Evolutionary conservation across 306 rosid genomes (phyloP), one percentile per base, ranked within the genome.

Genomic region (Quercus parvula): DNA sequence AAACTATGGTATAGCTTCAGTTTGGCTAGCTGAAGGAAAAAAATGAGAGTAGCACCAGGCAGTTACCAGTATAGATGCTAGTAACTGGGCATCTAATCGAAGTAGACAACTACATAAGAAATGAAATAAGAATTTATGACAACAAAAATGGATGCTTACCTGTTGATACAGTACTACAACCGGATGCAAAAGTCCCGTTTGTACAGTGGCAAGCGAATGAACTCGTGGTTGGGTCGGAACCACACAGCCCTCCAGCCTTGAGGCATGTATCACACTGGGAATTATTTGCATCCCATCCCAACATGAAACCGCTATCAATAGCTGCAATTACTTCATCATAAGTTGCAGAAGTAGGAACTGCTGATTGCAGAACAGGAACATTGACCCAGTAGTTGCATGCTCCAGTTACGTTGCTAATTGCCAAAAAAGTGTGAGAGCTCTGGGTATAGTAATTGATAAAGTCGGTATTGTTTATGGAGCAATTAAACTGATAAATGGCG

Each of bases 171-270:
- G 49, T 78, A 59, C 35, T 66, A 78, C 94, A 85, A 3, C 31
- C 59, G n/a, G 79, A 77, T 46, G 77, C 59, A 57, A 24, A 76
- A 55, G 86, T 63, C 35, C 92, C 90, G 27, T 72, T 79, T 61
- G 27, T 61, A 62, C 94, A 87, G 46, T 77, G 81, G 78, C 98
- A 94, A 64, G 85, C 4, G 79, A 94, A 90, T 31, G 28, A 70
- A 64, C 51, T 7, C 61, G 89, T 73, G 31, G 15, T 76, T 9
- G 54, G 27, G 49, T 78, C 68, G 75, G 56, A 77, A 49, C 91
- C 92, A 74, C 97, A 94, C 44, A 68, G 19, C 28, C 97, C 94
- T 5, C 81, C 87, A 9, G 87, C 77, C 0, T 22, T 64, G 70
- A 4, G 56, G 71, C 98, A 91, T 22, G 51, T 66, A 22, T 56